Conservation (phyloP, 208 protist species). For the Leishmania lainsoni region DNA sequence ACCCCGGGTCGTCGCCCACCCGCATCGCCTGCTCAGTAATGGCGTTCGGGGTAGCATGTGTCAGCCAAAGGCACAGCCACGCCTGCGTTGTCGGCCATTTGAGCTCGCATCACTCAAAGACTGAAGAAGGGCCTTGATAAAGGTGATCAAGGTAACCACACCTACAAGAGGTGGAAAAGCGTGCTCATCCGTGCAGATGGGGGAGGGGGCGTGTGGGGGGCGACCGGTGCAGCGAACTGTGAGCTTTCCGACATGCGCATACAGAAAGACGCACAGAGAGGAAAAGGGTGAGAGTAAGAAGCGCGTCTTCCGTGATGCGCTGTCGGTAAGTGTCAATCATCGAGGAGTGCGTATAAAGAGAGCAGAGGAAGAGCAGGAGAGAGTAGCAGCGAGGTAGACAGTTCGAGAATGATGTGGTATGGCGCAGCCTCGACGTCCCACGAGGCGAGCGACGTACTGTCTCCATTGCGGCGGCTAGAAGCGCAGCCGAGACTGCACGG, state of each 20-base stretch:
- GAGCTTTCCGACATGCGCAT: background rate
- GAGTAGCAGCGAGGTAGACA: too few species aligned
- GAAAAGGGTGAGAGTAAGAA: background rate
- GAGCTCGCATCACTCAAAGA: background rate
- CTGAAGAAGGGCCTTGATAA: background rate
- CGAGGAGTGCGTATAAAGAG: background rate
- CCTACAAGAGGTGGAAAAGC: background rate
- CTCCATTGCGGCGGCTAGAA: background rate
- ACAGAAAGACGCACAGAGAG: background rate
- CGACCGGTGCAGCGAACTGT: background rate
- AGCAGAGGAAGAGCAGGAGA: background rate
- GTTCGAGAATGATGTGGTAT: background rate
- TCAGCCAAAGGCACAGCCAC: background rate
- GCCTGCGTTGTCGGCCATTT: background rate
- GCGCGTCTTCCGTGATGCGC: background rate
- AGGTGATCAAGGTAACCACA: background rate
- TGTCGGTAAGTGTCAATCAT: background rate
- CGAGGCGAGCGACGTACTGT: background rate
- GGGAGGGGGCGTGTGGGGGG: background rate
- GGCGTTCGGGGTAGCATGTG: too few species aligned
- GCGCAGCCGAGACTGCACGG: background rate
- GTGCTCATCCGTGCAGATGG: background rate
- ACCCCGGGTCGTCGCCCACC: slow-evolving; percentile 2
- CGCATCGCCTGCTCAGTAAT: background rate
- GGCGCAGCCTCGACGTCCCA: background rate